Evolutionary conservation across 116 monocot genomes (phyloP).

Genomic region (Iris pallida): DNA sequence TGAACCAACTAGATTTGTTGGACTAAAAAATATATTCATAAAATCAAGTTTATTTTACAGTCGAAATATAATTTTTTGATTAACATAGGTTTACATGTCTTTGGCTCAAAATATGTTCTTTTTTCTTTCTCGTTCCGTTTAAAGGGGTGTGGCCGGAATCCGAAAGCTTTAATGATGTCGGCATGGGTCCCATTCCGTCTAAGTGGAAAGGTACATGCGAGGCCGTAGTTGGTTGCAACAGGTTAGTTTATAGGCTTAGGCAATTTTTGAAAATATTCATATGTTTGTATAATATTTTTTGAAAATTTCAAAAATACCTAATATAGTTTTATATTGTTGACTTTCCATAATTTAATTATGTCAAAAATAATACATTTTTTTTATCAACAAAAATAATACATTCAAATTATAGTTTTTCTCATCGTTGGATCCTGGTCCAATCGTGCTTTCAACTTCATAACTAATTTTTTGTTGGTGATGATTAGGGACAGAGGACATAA

Average conservation of each 20-base stretch:
- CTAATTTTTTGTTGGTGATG: too few relatives aligned
- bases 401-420: too few relatives aligned
- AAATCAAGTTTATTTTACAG: background rate
- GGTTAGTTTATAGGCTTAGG: background rate
- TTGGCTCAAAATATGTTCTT: background rate
- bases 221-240: slow-evolving; percentile 23
- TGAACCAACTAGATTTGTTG: background rate
- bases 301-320: background rate
- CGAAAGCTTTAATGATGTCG: slow-evolving; percentile 19
- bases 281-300: too few relatives aligned
- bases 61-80: background rate
- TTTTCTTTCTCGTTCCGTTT: too few relatives aligned
- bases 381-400: too few relatives aligned
- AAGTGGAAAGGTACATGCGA: slow-evolving; percentile 24
- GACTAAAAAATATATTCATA: background rate
- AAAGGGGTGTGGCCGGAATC: slow-evolving; percentile 40
- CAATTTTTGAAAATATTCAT: too few relatives aligned
- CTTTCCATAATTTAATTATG: too few relatives aligned
- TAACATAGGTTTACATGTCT: background rate
- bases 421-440: too few relatives aligned
- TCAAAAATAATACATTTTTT: too few relatives aligned
- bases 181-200: slow-evolving; percentile 13
- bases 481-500: too few relatives aligned
- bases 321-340: background rate
- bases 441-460: too few relatives aligned